Evolutionary conservation across 768 basidiomycete species (phyloP), one percentile per base, ranked within the genome.

Genomic region (Leccinum aurantiacum): DNA sequence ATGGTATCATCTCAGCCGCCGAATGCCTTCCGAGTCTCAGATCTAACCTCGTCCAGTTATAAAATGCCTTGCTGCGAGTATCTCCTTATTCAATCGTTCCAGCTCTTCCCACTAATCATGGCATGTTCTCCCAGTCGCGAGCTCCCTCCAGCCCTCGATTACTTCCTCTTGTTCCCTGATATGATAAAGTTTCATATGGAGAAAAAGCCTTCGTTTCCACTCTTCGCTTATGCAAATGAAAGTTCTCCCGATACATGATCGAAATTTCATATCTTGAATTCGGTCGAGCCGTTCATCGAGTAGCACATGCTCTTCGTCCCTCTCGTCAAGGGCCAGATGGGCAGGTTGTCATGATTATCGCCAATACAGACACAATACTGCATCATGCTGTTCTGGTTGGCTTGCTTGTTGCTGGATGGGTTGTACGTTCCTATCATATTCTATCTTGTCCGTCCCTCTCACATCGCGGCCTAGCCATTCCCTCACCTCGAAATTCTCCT

Each of bases 401-500:
- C 7, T 71, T 81, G 49, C 67, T 78, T 2, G 66, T 76, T 8
- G 78, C 80, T 5, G 80, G 79, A 19, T 75, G 72, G 59, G 54
- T 72, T 0, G 74, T 74, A 56, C 35, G 69, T 63, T 0, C 46
- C 6, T 22, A 9, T 47, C 13, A 3, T 22, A 17, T 38, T 7
- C 15, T 17, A 38, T 17, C 38, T 38, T 17, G 15, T 47, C 8
- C 19, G 46, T 22, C 10, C 19, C 62, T 74, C 63, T 76, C 22
- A 63, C 70, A 7, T 44, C 44, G 14, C 14, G 5, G 4, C 52
- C 15, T 46, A 69, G 72, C 63, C 69, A n/a, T 80, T 82, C 49
- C 73, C 69, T 78, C 77, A 0, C 67, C 76, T 2, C 64, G 78
- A 58, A 83, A 81, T 65, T 80, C 81, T 1, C 67, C 77, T 0